A percentile compares a stretch with the other conserved stretches of the same genome.
These are phyloP conservation scores for Edaphochlamys debaryana DNA, from an alignment of 139 green algal genomes.

Conservation along the genomic window DNA sequence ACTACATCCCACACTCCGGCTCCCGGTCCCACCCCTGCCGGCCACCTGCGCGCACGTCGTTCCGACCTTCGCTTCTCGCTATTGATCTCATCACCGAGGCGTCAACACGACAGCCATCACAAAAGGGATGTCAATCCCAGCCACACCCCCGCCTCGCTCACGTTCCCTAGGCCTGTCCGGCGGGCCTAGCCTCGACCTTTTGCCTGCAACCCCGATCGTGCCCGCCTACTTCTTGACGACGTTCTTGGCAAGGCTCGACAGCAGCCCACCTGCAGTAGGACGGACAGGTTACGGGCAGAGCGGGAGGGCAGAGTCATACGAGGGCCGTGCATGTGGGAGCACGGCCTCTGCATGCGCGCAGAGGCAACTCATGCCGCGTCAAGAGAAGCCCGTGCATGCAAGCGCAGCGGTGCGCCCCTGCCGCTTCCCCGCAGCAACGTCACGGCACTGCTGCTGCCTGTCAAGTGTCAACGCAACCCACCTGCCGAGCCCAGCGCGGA, in stretches of 20 bases:
- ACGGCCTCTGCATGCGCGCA: not conserved
- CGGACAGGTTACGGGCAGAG: not conserved
- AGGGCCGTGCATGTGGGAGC: not conserved
- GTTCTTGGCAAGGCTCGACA: slow-evolving; percentile 34
- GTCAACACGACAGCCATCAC: too few species aligned
- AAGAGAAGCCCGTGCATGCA: not conserved
- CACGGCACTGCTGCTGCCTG: not conserved
- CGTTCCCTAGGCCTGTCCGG: too few species aligned
- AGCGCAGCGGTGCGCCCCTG: not conserved
- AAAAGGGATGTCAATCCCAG: too few species aligned
- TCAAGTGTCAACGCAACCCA: not conserved
- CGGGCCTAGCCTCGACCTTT: too few species aligned
- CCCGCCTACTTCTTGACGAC: slow-evolving; percentile 41
- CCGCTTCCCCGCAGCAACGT: not conserved
- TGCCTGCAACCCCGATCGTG: too few species aligned
- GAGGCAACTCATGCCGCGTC: not conserved
- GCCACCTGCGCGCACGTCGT: too few species aligned
- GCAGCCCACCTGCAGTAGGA: slow-evolving; percentile 20
- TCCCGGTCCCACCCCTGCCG: too few species aligned
- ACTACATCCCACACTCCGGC: too few species aligned
- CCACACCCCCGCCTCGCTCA: too few species aligned
- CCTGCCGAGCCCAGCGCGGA: slow-evolving; percentile 6
- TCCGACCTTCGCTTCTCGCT: too few species aligned
- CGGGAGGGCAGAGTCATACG: too few species aligned
- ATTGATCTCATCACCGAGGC: too few species aligned